Evolutionary conservation across 2,329 filamentous ascomycete species (phyloP), one percentile per base, ranked within the genome.

Genomic region (Capronia coronata): DNA sequence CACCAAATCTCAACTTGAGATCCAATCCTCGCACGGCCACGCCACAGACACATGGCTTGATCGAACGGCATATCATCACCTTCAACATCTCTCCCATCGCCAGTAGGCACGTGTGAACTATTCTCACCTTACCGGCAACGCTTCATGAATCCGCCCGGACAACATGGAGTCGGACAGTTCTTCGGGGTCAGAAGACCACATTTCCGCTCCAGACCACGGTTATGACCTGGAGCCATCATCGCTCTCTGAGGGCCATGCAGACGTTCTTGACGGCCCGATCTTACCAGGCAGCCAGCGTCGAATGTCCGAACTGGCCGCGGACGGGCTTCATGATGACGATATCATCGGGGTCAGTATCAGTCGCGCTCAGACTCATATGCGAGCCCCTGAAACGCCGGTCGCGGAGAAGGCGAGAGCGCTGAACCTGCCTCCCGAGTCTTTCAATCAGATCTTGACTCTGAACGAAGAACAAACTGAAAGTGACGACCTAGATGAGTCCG

Each of bases 321-420:
- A 53, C 21, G 32, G 34, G 10, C 44, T 56, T 10, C 46, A 52
- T 41, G 51, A 50, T 34, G 59, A 64, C 48, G 63, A 64, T 10
- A 68, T 79, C 27, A 70, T 83, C 57, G 78, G 77, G 2, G 70
- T 82, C 59, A 81, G 78, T 61, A 80, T 83, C 54, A 71, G 77
- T 51, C 71, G 70, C 32, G 69, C 72, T 35, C 79, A 83, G 62
- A 78, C 73, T 43, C 72, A 75, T 37, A 68, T 82, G 62, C 75
- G 71, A 29, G 77, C 77, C 14, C 74, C 77, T 8, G 69, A 71
- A 35, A 82, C 78, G 3, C 78, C 79, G 1, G 75, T 75, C 8
- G 73, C 73, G 16, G 79, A 81, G 61, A 82, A 81, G 62, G 74
- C 69, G n/a, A 74, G 75, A 2, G 73, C 73, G 1, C 65, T 83